Evolutionary conservation across 257 asterid species (phyloP), one percentile per base, ranked within the genome.

Genomic region (Vinca minor): DNA sequence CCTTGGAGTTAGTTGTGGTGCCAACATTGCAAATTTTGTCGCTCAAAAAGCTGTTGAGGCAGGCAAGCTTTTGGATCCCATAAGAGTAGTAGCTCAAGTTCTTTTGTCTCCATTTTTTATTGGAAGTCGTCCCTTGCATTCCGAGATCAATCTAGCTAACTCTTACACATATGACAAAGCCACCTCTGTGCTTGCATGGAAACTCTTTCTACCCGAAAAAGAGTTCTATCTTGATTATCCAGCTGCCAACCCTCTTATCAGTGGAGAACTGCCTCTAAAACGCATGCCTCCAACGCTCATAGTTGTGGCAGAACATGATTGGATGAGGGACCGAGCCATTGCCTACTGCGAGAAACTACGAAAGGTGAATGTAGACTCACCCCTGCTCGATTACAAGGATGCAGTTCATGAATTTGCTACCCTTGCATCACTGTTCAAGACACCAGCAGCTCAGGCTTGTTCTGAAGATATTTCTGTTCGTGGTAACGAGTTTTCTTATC

Each of bases 1-100:
- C 60, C 86, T 89, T 59, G 97, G 97, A 82, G 89, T 79, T 17
- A 85, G 95, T 65, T 83, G 90, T 26, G 97, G 97, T 62, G 94
- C 93, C 62, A 89, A 85, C 49, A 87, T 89, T 8, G 92, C 85
- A 1, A 85, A 89, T 72, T 71, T 82, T 41, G 82, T 89, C 3
- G 70, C 94, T 18, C 78, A 74, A 69, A 76, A 80, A 48, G 78
- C 88, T 11, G 84, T 82, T 10, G 75, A 77, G 67, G 80, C 85
- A 0, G 80, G 92, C 36, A 83, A 79, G 21, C 82, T 69, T 62
- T 68, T 89, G 65, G 90, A 87, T 70, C 94, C 94, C 0, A 59
- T 89, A 49, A 80, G 73, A 70, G 86, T 89, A 64, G 96, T 89
- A 11, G 95, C 97, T n/a, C 97, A 89, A 75, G 83, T 89, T 59